phyloP scores from a whole-genome alignment of 2,329 filamentous ascomycete genomes.

The Nectriaceae sp. region DNA sequence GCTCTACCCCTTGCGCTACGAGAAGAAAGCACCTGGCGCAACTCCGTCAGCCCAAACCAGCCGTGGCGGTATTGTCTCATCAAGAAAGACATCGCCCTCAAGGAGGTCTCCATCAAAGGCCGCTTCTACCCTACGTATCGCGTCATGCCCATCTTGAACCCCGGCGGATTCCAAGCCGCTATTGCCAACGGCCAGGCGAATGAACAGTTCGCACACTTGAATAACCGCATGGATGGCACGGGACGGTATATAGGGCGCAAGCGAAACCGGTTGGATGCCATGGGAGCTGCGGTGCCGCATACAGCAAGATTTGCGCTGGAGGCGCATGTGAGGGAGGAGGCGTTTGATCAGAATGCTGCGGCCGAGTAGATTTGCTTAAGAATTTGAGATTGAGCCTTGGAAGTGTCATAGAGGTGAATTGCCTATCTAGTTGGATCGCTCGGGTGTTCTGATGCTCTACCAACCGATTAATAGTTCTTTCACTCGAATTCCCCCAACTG shows the following conservation, averaged over 20 bases:
- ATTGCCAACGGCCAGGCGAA: conserved; percentile 41
- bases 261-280: conserved; percentile 43
- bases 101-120: conserved; percentile 51
- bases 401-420: too few species aligned
- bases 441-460: too few species aligned
- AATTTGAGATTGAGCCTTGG: too few species aligned
- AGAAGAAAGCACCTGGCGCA: conserved; percentile 43
- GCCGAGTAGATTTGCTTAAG: neutral
- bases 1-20: conserved; percentile 43
- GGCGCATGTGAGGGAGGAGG: conserved; percentile 38
- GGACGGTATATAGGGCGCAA: conserved; percentile 44
- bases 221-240: conserved; percentile 51
- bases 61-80: conserved; percentile 44
- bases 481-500: too few species aligned
- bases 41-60: conserved; percentile 32
- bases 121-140: conserved; percentile 60
- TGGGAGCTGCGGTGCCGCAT: conserved; percentile 44
- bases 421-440: too few species aligned
- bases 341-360: conserved; percentile 11
- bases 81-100: conserved; percentile 47
- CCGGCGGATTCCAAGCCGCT: conserved; percentile 38
- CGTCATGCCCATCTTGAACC: conserved; percentile 53
- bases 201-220: conserved; percentile 51
- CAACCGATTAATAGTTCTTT: too few species aligned
- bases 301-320: conserved; percentile 38